Conservation (phyloP, 2,329 filamentous ascomycete genomes). For the Talaromyces pinophilus region DNA sequence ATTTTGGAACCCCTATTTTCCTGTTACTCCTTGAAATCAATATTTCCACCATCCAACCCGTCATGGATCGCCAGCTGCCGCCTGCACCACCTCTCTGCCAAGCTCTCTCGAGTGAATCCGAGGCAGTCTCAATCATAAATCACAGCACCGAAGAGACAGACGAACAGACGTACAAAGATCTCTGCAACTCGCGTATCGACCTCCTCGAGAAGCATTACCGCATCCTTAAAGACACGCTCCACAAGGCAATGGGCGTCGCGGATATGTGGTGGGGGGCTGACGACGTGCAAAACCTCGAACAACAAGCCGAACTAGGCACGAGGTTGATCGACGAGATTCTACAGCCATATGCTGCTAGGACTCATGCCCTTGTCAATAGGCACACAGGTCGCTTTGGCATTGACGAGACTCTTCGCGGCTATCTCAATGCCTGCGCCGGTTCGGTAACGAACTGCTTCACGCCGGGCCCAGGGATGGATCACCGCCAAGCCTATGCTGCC, state of each 20-base stretch:
- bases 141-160: conserved; percentile 8
- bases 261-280: conserved; percentile 16
- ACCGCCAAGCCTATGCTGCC: neutral
- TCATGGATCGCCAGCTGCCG: neutral
- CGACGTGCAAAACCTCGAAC: neutral
- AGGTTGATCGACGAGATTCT: conserved; percentile 3
- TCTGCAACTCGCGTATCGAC: conserved; percentile 8
- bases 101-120: neutral
- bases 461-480: neutral
- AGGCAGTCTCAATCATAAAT: neutral
- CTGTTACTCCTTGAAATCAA: neutral
- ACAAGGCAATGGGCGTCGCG: neutral
- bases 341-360: neutral
- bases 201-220: neutral
- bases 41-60: neutral
- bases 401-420: neutral
- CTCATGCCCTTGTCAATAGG: neutral
- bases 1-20: neutral
- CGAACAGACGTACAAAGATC: neutral
- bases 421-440: neutral
- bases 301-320: neutral
- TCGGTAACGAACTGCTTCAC: neutral
- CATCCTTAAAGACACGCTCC: conserved; percentile 3
- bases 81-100: neutral
- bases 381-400: neutral